A percentile compares a stretch with the other conserved stretches of the same genome.
phyloP scores from a whole-genome alignment of 2,329 filamentous ascomycete species.

The Colletotrichum spinosum region DNA sequence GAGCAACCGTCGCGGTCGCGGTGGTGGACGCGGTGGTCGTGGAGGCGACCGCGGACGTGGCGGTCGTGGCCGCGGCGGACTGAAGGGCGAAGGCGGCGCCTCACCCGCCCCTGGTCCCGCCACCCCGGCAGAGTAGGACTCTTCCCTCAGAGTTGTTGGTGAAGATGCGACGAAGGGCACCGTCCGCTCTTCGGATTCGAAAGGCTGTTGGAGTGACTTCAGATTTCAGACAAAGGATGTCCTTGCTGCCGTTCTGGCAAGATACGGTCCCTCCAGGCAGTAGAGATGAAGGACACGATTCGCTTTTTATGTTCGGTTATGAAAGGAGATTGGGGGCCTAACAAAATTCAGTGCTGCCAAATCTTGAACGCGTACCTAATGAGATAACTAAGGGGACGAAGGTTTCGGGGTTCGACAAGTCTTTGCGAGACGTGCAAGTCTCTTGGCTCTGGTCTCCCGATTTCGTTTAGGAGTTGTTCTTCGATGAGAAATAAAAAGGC shows the following conservation, averaged over 20 bases:
- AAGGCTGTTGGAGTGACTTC: constrained; percentile 7
- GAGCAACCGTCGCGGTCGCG: constrained; percentile 67
- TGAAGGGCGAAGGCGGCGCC: constrained; percentile 68
- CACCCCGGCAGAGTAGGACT: constrained; percentile 54
- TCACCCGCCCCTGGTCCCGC: constrained; percentile 65
- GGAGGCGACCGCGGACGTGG: constrained; percentile 69
- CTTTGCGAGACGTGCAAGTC: constrained; percentile 8
- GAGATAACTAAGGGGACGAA: constrained; percentile 30
- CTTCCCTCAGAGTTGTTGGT: constrained; percentile 31
- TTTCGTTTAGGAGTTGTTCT: constrained; percentile 30
- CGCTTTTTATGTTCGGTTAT: constrained; percentile 25
- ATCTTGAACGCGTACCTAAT: constrained; percentile 40
- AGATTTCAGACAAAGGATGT: constrained; percentile 27
- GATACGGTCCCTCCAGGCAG: constrained; percentile 27
- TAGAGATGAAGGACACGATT: constrained; percentile 32
- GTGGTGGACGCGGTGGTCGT: constrained; percentile 67
- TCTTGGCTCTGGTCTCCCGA: constrained; percentile 18
- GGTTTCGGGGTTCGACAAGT: constrained; percentile 26
- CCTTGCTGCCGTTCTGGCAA: constrained; percentile 35
- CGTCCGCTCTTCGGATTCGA: constrained; percentile 10
- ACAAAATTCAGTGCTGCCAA: constrained; percentile 38
- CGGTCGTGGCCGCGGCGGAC: constrained; percentile 66
- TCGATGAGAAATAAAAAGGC: constrained; percentile 32
- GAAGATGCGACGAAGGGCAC: constrained; percentile 20
- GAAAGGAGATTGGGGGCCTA: constrained; percentile 31